phyloP scores from a whole-genome alignment of 108 stramenopile species.

The Cyclostephanos tholiformis region DNA sequence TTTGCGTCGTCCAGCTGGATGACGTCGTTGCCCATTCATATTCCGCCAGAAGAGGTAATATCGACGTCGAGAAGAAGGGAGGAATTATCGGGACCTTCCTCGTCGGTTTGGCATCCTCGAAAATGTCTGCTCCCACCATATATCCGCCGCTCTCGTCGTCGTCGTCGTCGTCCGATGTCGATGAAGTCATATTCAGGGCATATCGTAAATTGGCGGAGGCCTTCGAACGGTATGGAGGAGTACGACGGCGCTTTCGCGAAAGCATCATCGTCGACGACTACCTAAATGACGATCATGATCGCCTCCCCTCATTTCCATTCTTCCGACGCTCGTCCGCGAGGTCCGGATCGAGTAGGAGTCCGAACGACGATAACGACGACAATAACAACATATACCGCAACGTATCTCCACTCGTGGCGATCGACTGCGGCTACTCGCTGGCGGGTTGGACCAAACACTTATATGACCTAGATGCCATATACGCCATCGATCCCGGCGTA shows the following conservation, averaged over 20 bases:
- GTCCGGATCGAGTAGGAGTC: slow-evolving; percentile 20
- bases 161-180: not conserved
- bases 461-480: slow-evolving; percentile 40
- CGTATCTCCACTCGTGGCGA: slow-evolving; percentile 17
- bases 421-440: slow-evolving; percentile 75
- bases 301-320: slow-evolving; percentile 7
- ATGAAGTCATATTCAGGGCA: slow-evolving; percentile 56
- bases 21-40: not conserved
- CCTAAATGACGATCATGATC: too few relatives aligned
- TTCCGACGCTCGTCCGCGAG: not conserved
- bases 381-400: not conserved
- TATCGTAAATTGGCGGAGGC: slow-evolving; percentile 67
- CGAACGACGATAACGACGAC: not conserved
- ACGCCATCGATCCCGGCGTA: slow-evolving; percentile 65
- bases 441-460: slow-evolving; percentile 78
- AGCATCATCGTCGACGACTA: too few relatives aligned
- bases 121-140: slow-evolving; percentile 2
- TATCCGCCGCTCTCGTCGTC: not conserved
- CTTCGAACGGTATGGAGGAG: slow-evolving; percentile 52
- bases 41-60: not conserved
- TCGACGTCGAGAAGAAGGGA: not conserved
- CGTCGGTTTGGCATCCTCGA: slow-evolving; percentile 23
- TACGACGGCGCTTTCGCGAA: not conserved
- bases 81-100: slow-evolving; percentile 12
- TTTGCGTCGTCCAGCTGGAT: slow-evolving; percentile 31